These are phyloP conservation scores for Suillus occidentalis DNA, from an alignment of 768 basidiomycete species.

Conservation along the genomic window DNA sequence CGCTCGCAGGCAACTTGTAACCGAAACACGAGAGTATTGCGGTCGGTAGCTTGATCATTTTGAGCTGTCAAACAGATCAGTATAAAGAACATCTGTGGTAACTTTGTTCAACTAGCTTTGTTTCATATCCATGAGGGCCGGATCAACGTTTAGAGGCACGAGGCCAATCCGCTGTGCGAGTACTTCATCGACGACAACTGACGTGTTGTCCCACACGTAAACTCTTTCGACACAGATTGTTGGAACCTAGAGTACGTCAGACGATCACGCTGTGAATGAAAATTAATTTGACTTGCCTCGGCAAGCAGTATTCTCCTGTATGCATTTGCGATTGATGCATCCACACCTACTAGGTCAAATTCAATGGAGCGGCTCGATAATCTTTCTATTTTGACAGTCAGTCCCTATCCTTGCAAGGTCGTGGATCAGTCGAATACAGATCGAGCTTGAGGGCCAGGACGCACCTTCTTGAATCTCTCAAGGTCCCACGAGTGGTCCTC, in stretches of 20 bases:
- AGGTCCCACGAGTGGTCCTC: constrained; percentile 88
- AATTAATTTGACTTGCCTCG: constrained; percentile 57
- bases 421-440: constrained; percentile 7
- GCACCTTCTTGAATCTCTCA: constrained; percentile 71
- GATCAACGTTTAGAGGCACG: constrained; percentile 86
- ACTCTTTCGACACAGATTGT: constrained; percentile 88
- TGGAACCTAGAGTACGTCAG: constrained; percentile 62
- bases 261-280: background rate
- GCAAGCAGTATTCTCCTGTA: constrained; percentile 90
- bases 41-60: constrained; percentile 74
- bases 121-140: constrained; percentile 64
- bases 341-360: constrained; percentile 94
- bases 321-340: constrained; percentile 95
- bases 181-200: constrained; percentile 92
- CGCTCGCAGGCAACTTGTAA: constrained; percentile 69
- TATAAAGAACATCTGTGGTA: too few relatives aligned
- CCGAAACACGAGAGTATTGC: constrained; percentile 88
- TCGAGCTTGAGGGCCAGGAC: constrained; percentile 19
- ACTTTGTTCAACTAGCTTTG: constrained; percentile 29
- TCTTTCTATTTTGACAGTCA: constrained; percentile 72
- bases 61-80: constrained; percentile 25
- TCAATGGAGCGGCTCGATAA: constrained; percentile 84
- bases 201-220: constrained; percentile 94
- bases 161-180: constrained; percentile 91
- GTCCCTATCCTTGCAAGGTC: constrained; percentile 50